These are phyloP conservation scores for Aspergillus ochraceus DNA, from an alignment of 2,329 filamentous ascomycete genomes.

Conservation along the genomic window DNA sequence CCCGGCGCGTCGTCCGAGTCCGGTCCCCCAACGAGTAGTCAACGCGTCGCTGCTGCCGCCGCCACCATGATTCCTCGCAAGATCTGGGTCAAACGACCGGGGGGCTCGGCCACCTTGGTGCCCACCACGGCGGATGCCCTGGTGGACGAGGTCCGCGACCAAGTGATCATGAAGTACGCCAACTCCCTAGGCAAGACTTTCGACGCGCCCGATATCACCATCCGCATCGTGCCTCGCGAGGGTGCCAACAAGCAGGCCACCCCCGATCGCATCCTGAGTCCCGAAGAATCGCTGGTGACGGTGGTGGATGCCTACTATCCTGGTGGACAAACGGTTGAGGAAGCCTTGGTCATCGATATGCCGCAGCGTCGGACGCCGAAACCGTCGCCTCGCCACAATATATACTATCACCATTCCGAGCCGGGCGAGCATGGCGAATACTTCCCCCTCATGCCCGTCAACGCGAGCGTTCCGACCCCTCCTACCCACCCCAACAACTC, in stretches of 20 bases:
- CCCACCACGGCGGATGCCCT: conserved; percentile 83
- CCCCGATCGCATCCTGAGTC: conserved; percentile 70
- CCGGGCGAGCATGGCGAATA: conserved; percentile 76
- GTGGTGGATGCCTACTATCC: conserved; percentile 82
- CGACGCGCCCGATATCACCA: conserved; percentile 83
- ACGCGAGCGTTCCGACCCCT: conserved; percentile 39
- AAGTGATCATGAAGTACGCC: conserved; percentile 88
- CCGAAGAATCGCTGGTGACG: conserved; percentile 79
- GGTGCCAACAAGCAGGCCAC: conserved; percentile 43
- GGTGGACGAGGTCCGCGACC: conserved; percentile 90
- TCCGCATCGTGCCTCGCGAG: conserved; percentile 75
- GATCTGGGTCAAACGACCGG: conserved; percentile 90
- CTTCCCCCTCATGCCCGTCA: conserved; percentile 69
- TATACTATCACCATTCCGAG: conserved; percentile 56
- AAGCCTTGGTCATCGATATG: conserved; percentile 88
- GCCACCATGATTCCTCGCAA: conserved; percentile 59
- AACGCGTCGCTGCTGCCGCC: conserved; percentile 19
- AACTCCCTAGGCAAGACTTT: conserved; percentile 88
- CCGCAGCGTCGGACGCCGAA: conserved; percentile 74
- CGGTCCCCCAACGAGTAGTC: conserved; percentile 22
- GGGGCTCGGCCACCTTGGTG: conserved; percentile 83
- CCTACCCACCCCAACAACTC: conserved; percentile 44
- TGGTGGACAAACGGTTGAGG: conserved; percentile 81
- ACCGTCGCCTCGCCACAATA: conserved; percentile 66
- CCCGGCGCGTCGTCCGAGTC: conserved; percentile 22